phyloP scores from a whole-genome alignment of 345 rosid species.

The Noccaea bulbosa region DNA sequence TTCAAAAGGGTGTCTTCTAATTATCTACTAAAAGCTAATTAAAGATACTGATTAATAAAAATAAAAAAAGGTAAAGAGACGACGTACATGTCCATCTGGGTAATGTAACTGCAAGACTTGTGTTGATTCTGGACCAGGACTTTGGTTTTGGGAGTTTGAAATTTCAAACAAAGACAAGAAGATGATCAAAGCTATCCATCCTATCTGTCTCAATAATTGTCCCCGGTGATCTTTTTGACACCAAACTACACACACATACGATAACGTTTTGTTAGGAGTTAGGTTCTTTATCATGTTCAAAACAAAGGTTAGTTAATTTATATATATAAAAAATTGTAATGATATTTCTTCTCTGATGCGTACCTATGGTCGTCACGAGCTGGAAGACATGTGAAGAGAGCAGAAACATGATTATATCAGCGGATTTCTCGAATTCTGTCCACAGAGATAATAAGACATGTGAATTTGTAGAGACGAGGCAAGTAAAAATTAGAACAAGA shows the following conservation, averaged over 20 bases:
- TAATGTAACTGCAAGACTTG: conserved; percentile 37
- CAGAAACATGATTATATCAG: conserved; percentile 39
- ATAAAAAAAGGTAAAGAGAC: neutral
- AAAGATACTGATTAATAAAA: neutral
- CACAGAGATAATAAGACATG: conserved; percentile 38
- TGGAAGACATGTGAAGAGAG: conserved; percentile 33
- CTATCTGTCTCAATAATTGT: conserved; percentile 20
- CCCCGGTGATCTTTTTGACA: conserved; percentile 25
- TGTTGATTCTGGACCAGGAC: conserved; percentile 29
- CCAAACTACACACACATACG: conserved; percentile 15
- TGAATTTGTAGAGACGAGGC: conserved; percentile 33
- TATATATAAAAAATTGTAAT: neutral
- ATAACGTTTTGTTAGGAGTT: conserved; percentile 25
- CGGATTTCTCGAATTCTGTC: conserved; percentile 25
- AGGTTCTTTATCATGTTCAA: neutral
- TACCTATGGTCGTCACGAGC: conserved; percentile 42
- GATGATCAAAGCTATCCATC: conserved; percentile 37
- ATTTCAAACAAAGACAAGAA: conserved; percentile 30
- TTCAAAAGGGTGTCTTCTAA: neutral
- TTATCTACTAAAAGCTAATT: neutral
- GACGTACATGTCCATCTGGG: conserved; percentile 39
- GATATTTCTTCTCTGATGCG: conserved; percentile 10
- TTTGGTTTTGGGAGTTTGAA: conserved; percentile 32
- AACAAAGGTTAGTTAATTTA: neutral
- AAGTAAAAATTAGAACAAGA: conserved; percentile 29